These are phyloP conservation scores for Lachancea sp. DNA, from an alignment of 805 yeast genomes.

Conservation along the genomic window DNA sequence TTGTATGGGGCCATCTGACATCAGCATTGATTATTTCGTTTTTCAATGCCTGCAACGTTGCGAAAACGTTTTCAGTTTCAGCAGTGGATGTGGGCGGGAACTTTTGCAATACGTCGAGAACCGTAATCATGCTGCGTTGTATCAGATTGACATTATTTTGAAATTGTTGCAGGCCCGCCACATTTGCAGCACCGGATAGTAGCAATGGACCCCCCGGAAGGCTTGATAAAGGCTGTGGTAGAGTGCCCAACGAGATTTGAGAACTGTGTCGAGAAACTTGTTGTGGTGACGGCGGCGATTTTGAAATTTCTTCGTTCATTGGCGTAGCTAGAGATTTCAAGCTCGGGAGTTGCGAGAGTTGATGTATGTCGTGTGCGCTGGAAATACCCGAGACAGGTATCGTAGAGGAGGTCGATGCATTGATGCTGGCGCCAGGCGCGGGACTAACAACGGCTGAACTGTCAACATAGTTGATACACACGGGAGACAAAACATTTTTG, in stretches of 20 bases:
- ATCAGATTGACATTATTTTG: constrained; percentile 5
- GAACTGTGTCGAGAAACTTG: constrained; percentile 2
- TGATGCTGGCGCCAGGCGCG: no score
- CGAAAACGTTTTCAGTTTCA: background rate
- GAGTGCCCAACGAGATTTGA: background rate
- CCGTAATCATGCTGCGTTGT: constrained; percentile 7
- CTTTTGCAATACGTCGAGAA: constrained; percentile 8
- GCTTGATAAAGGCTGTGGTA: constrained; percentile 5
- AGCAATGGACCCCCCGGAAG: no score
- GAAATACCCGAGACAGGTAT: background rate
- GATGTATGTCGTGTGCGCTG: background rate
- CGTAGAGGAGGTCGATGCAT: background rate
- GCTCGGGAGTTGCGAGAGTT: constrained; percentile 7
- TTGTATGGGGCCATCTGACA: constrained; percentile 5
- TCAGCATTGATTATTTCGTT: constrained; percentile 6
- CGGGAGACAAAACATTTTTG: constrained; percentile 27
- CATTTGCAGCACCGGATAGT: constrained; percentile 1
- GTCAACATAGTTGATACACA: constrained; percentile 25
- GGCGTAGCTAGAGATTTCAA: constrained; percentile 6
- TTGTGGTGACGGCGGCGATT: constrained; percentile 4
- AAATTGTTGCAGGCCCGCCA: constrained; percentile 3
- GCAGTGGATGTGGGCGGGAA: constrained; percentile 1
- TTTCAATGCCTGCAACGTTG: constrained; percentile 3
- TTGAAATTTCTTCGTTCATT: background rate
- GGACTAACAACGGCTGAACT: background rate